phyloP scores from a whole-genome alignment of 805 yeast genomes.

The Saturnispora mendoncae region DNA sequence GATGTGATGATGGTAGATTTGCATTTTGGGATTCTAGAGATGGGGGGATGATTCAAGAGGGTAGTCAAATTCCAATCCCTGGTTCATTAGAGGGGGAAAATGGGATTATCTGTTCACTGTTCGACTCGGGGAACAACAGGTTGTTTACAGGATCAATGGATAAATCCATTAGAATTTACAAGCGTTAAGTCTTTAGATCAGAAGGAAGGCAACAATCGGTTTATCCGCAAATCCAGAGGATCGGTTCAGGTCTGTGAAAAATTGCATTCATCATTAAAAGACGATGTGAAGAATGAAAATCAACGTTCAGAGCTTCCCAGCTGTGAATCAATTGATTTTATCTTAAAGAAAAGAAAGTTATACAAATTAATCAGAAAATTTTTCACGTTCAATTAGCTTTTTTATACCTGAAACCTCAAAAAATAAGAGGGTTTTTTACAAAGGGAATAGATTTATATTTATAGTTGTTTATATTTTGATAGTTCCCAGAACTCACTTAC shows the following conservation, averaged over 20 bases:
- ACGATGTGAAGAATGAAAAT: background rate
- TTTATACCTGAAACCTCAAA: no score
- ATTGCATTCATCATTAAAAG: constrained; percentile 34
- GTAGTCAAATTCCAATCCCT: constrained; percentile 47
- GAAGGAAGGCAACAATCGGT: constrained; percentile 22
- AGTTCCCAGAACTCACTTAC: no score
- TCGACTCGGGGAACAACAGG: constrained; percentile 69
- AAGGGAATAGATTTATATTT: no score
- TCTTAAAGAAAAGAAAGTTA: background rate
- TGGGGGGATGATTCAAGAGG: constrained; percentile 54
- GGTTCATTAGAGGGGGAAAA: constrained; percentile 63
- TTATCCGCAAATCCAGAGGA: constrained; percentile 25
- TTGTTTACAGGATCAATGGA: constrained; percentile 87
- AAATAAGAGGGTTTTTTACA: no score
- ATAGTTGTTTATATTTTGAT: no score
- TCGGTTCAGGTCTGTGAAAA: constrained; percentile 56
- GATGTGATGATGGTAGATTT: constrained; percentile 76
- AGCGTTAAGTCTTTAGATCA: constrained; percentile 5
- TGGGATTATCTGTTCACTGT: constrained; percentile 61
- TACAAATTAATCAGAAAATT: background rate
- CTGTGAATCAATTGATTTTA: background rate
- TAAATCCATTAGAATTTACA: constrained; percentile 24
- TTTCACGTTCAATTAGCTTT: background rate
- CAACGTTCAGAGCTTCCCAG: background rate
- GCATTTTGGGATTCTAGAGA: constrained; percentile 69